Evolutionary conservation across 352 stramenopile genomes (phyloP).

Genomic region (Thalassiosira delicatula): DNA sequence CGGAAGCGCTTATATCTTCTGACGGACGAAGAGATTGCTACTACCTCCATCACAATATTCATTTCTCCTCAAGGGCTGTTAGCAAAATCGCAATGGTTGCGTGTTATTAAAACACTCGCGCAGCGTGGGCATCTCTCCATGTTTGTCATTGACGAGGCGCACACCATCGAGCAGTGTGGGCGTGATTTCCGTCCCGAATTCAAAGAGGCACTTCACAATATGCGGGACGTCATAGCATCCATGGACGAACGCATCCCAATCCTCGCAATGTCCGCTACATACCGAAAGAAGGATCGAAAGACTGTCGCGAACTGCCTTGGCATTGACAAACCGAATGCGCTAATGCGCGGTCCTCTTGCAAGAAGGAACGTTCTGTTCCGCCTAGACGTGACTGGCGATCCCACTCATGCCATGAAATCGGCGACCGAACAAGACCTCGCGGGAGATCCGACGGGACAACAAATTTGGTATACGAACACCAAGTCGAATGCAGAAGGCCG

Average conservation of each 20-base stretch:
- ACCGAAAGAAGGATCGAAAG: not conserved
- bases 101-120: not conserved
- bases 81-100: not conserved
- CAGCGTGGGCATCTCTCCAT: not conserved
- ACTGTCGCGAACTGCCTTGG: not conserved
- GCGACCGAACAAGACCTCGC: too few relatives aligned
- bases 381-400: not conserved
- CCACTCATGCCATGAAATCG: not conserved
- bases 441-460: not conserved
- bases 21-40: not conserved
- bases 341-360: not conserved
- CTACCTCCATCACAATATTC: not conserved
- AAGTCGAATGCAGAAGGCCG: not conserved
- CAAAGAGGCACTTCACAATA: not conserved
- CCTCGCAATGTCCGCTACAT: not conserved
- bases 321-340: not conserved
- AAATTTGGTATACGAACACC: constrained; percentile 9
- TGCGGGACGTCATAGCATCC: not conserved
- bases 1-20: not conserved
- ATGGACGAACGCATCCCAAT: not conserved
- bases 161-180: constrained; percentile 2
- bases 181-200: constrained; percentile 7
- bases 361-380: not conserved
- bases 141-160: not conserved
- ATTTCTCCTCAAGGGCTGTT: not conserved